These are phyloP conservation scores for Eimeria maxima DNA, from an alignment of 169 alveolate species.

Conservation along the genomic window DNA sequence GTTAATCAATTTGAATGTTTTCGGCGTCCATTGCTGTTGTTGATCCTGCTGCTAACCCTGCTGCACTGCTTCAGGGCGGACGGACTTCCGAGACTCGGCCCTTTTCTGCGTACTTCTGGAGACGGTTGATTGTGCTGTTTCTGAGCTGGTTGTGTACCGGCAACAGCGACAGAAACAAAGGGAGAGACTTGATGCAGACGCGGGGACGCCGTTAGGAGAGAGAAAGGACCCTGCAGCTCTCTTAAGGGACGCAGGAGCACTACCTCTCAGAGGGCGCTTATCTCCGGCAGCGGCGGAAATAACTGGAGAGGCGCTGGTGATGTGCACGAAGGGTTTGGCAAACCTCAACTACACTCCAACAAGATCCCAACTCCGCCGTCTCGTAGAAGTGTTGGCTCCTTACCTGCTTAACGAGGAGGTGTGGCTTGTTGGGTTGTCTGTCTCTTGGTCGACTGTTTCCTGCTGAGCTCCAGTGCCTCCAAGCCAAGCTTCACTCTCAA, in stretches of 20 bases:
- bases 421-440: background rate
- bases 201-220: background rate
- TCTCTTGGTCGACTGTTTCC: background rate
- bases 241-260: background rate
- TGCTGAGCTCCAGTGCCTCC: background rate
- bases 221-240: background rate
- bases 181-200: background rate
- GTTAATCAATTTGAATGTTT: background rate
- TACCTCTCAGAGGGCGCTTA: background rate
- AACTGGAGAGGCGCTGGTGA: conserved; percentile 68
- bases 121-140: conserved; percentile 15
- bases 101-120: background rate
- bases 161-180: background rate
- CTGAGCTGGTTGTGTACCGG: background rate
- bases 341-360: conserved; percentile 19
- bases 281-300: background rate
- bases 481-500: background rate
- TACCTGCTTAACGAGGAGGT: conserved; percentile 48
- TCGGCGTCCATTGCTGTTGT: background rate
- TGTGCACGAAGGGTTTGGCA: conserved; percentile 54
- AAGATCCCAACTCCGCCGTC: conserved; percentile 15
- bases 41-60: background rate
- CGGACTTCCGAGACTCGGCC: conserved; percentile 8
- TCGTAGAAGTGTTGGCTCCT: conserved; percentile 33
- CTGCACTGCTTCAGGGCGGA: conserved; percentile 7